Percentiles rank a stretch among this genome's conserved stretches.
These are phyloP conservation scores for Dalbergia cochinchinensis DNA, from an alignment of 306 rosid species.

Conservation along the genomic window DNA sequence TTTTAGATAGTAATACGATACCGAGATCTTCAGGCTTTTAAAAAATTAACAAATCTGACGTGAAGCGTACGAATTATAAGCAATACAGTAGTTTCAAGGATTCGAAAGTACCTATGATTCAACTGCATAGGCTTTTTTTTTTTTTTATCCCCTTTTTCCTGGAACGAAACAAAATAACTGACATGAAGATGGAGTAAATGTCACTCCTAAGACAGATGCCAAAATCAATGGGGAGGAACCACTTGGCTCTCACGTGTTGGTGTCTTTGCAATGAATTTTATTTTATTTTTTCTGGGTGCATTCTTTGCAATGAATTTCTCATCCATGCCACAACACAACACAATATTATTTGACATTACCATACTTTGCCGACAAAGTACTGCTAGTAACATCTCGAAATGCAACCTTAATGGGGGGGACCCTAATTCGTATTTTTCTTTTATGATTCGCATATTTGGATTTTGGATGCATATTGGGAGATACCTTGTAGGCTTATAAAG, in stretches of 20 bases:
- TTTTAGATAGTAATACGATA: too few relatives aligned
- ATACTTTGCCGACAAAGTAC: slow-evolving; percentile 35
- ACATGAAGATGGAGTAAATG: slow-evolving; percentile 30
- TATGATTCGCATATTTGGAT: slow-evolving; percentile 45
- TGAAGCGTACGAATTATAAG: background rate
- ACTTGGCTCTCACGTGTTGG: slow-evolving; percentile 45
- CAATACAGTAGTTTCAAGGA: background rate
- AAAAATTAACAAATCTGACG: background rate
- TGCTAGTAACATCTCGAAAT: slow-evolving; percentile 33
- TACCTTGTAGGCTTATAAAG: slow-evolving; percentile 56
- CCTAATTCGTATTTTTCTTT: slow-evolving; percentile 19
- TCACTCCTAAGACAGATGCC: slow-evolving; percentile 48
- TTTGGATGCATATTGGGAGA: slow-evolving; percentile 38
- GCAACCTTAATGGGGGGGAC: slow-evolving; percentile 43
- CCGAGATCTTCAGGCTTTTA: too few relatives aligned
- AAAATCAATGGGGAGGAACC: slow-evolving; percentile 25
- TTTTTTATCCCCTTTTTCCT: background rate
- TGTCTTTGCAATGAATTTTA: slow-evolving; percentile 35
- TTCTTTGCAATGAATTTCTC: slow-evolving; percentile 29
- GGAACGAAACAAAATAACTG: background rate
- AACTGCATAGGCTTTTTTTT: background rate
- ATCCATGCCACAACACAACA: slow-evolving; percentile 29
- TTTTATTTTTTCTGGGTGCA: too few relatives aligned
- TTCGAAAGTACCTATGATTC: background rate
- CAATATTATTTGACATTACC: background rate